Base-by-base conservation (phyloP, 1,284 basidiomycete species). In the Butyriboletus appendiculatus region DNA sequence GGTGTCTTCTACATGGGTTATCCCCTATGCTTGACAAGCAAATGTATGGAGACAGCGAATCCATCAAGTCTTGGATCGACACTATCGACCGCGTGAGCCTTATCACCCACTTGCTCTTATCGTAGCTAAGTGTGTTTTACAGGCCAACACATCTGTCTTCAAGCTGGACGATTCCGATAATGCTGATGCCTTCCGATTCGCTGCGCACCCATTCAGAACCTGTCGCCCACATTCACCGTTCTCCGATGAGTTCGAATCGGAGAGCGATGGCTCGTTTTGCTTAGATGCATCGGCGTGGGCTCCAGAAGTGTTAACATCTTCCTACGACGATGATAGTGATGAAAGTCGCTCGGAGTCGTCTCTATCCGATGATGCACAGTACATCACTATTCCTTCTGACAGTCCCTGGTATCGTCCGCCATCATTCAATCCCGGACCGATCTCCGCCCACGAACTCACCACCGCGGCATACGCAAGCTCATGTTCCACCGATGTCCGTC, bases 401-500 rank as follows among this genome's bases (percentile, higher is more conserved):
- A 71, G 62, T 16, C 70, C 64, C 8, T 72, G 70, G 67, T 71
- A 67, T 48, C 70, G 58, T 34, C 55, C 14, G 41, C 60, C 62
- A 48, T 53, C 64, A 24, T 46, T 49, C 15, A 59, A 56, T 45
- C 62, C 60, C 11, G 50, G 51, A 43, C 63, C 68, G 1, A n/a
- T 59, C 24, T 53, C 66, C 0, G 62, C 57, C 26, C 51, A 57
- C 26, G 63, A 66, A 43, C 28, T 63, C 28, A 52, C 20, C 30
- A 59, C 58, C 22, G 57, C 59, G 4, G 45, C 48, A 41, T 69
- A 58, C 18, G 59, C 59, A 38, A 45, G 44, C 12, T 72, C 70
- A 9, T 69, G 67, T 40, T 69, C 70, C 11, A 59, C 43, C 28
- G 69, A 70, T 30, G 62, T 69, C 10, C 69, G 68, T 33, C 67